Evolutionary conservation across 2,329 filamentous ascomycete genomes (phyloP), one percentile per base, ranked within the genome.

Genomic region (Fusarium protoensiforme): DNA sequence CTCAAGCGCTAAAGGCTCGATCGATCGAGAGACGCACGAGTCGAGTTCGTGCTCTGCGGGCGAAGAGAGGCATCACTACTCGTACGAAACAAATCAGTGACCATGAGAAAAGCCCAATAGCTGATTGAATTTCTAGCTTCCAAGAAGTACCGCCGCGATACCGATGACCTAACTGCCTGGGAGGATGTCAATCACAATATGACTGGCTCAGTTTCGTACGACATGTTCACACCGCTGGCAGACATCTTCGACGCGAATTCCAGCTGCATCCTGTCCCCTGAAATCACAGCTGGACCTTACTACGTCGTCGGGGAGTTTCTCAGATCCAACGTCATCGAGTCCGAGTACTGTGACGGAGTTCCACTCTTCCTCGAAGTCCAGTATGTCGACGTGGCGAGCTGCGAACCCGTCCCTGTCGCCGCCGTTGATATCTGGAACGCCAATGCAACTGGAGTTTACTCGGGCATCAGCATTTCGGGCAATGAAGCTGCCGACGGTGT

Each of bases 401-500:
- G 84, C 77, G 75, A 82, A 62, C 80, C 83, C 3, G 77, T 86
- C 3, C 78, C 81, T 6, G 72, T 80, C 35, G 79, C 84, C n/a
- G 81, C 81, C 68, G 67, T 86, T 10, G 84, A 87, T 67, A 78
- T 84, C 35, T 86, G 85, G 85, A 81, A 85, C 71, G 82, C 82
- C 78, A 86, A 86, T 73, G 75, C 84, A 18, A 85, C 84, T 4
- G 84, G 85, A 35, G 83, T 85, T 29, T 87, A 86, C 78, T 83
- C 80, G 9, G 84, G 85, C 61, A 79, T 85, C 51, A 73, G 80
- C 27, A 74, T 77, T 36, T 74, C 65, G 24, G 81, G 80, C 27
- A 84, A 85, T 67, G 82, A 80, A 20, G 79, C 81, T 68, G 75
- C 71, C 16, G 57, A 71, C 58, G 81, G 81, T 65, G 61, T 83